A percentile compares a stretch with the other conserved stretches of the same genome.
These are phyloP conservation scores for Citeromyces matritensis DNA, from an alignment of 805 yeast species.

Conservation along the genomic window DNA sequence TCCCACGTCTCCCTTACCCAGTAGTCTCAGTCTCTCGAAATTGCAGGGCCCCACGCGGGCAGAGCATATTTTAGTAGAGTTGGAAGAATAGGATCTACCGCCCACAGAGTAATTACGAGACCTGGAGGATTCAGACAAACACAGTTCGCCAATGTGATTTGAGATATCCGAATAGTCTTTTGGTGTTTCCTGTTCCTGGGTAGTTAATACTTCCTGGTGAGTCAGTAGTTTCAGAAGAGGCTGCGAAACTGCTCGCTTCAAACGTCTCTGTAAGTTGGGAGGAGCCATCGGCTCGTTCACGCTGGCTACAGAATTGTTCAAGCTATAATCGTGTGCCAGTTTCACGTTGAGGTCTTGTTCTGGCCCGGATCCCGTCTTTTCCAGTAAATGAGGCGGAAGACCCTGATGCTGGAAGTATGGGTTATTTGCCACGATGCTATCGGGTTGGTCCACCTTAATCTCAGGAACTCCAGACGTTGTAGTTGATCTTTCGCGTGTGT, in stretches of 20 bases:
- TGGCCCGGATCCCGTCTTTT: conserved; percentile 2
- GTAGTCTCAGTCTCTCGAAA: conserved; percentile 76
- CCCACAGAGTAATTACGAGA: conserved; percentile 28
- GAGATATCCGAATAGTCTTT: conserved; percentile 7
- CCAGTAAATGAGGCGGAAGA: conserved; percentile 29
- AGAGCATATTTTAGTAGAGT: conserved; percentile 57
- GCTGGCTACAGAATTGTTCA: conserved; percentile 13
- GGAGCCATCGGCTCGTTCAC: conserved; percentile 1
- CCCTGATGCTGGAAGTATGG: conserved; percentile 47
- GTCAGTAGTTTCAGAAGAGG: conserved; percentile 37
- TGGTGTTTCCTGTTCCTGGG: no score
- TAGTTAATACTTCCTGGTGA: conserved; percentile 5
- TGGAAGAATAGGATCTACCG: conserved; percentile 52
- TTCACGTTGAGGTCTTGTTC: conserved; percentile 10
- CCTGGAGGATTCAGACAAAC: conserved; percentile 8
- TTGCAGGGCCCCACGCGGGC: conserved; percentile 78
- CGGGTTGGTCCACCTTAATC: background rate
- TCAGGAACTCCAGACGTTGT: background rate
- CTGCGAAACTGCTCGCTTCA: conserved; percentile 75
- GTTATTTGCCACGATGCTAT: conserved; percentile 13
- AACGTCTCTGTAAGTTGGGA: conserved; percentile 19
- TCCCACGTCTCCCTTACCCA: conserved; percentile 98
- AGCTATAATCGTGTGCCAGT: conserved; percentile 14
- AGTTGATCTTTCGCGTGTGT: background rate
- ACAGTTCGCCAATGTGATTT: conserved; percentile 21